Conservation (phyloP, 352 stramenopile genomes). For the Globisporangium apiculatum region DNA sequence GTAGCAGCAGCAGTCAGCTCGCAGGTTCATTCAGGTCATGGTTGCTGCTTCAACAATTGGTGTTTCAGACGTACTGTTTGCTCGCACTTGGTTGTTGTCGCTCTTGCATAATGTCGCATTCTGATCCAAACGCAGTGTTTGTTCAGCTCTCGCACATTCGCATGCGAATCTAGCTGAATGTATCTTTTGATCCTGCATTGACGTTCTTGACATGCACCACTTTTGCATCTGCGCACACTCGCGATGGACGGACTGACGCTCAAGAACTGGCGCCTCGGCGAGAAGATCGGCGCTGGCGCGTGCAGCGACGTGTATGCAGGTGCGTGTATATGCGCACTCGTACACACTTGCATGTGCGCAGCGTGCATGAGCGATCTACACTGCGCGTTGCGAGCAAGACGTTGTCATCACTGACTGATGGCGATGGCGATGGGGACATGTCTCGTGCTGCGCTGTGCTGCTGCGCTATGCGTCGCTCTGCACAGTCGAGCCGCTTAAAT, state of each 20-base stretch:
- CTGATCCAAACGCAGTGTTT: too few relatives aligned
- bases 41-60: neutral
- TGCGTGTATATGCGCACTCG: constrained; percentile 11
- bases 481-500: constrained; percentile 31
- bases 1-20: too few relatives aligned
- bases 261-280: constrained; percentile 73
- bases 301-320: constrained; percentile 80
- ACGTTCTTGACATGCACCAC: too few relatives aligned
- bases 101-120: too few relatives aligned
- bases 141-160: neutral
- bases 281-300: constrained; percentile 70
- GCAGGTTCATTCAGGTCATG: too few relatives aligned
- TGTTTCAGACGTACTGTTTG: neutral
- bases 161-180: neutral
- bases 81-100: neutral
- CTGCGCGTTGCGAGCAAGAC: too few relatives aligned
- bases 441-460: too few relatives aligned
- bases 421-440: too few relatives aligned
- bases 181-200: neutral
- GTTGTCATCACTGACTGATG: too few relatives aligned
- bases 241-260: constrained; percentile 67
- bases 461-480: too few relatives aligned
- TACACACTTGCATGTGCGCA: neutral
- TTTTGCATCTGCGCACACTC: too few relatives aligned
- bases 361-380: too few relatives aligned